Evolutionary conservation across 2,329 filamentous ascomycete genomes (phyloP).

Genomic region (Teratosphaeria viscida): DNA sequence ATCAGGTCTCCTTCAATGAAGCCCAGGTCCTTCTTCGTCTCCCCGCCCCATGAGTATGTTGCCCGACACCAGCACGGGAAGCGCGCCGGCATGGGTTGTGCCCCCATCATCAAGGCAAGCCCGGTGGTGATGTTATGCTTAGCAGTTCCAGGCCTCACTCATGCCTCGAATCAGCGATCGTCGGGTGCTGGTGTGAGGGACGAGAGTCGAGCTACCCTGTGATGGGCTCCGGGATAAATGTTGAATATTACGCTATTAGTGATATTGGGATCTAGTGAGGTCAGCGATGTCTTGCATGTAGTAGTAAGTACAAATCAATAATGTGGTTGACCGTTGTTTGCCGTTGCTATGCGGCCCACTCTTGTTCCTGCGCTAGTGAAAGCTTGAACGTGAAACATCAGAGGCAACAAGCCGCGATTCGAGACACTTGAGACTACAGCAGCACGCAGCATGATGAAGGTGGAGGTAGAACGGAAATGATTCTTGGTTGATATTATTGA

Average conservation of each 20-base stretch:
- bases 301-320: neutral
- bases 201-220: neutral
- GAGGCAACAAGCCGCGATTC: neutral
- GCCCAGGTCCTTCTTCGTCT: constrained; percentile 83
- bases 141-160: neutral
- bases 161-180: neutral
- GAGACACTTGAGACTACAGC: neutral
- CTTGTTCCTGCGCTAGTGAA: neutral
- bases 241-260: neutral
- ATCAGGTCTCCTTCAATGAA: constrained; percentile 98
- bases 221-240: neutral
- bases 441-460: neutral
- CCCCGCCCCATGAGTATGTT: constrained; percentile 32
- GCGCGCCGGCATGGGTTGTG: constrained; percentile 15
- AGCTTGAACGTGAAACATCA: neutral
- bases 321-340: neutral
- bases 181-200: neutral
- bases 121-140: neutral
- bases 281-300: neutral
- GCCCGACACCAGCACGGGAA: constrained; percentile 32
- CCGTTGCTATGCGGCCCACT: neutral
- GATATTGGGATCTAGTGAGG: neutral
- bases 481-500: too few relatives aligned
- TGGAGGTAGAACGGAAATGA: too few relatives aligned
- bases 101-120: constrained; percentile 2